Evolutionary conservation across 2,329 filamentous ascomycete species (phyloP).

Genomic region (Chalaropsis thielavioides): DNA sequence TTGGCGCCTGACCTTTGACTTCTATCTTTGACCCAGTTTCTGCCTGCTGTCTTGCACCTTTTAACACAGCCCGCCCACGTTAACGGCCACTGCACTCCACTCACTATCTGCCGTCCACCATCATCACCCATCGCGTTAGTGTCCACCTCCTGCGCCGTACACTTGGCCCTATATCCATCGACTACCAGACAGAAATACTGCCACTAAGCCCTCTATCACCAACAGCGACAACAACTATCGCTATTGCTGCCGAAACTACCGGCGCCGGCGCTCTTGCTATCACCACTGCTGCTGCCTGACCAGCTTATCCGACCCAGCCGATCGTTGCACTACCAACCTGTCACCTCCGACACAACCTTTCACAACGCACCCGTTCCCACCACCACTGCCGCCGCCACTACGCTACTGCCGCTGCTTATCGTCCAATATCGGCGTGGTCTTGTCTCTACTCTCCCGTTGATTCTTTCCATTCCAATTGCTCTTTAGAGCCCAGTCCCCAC

Average conservation of each 20-base stretch:
- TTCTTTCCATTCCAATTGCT: not conserved
- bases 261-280: not conserved
- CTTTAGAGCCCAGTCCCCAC: not conserved
- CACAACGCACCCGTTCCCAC: not conserved
- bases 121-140: not conserved
- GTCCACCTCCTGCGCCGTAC: slow-evolving; percentile 12
- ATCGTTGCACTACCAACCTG: not conserved
- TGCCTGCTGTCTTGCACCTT: not conserved
- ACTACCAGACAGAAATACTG: not conserved
- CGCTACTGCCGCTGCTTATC: not conserved
- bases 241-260: not conserved
- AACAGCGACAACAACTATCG: not conserved
- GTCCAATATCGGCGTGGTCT: not conserved
- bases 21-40: not conserved
- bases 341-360: not conserved
- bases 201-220: not conserved
- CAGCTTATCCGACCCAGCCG: not conserved
- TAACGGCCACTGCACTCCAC: not conserved
- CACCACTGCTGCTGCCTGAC: not conserved
- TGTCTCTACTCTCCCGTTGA: not conserved
- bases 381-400: not conserved
- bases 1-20: not conserved
- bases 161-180: slow-evolving; percentile 7
- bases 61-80: not conserved
- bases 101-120: not conserved